Conservation (phyloP, 805 yeast genomes). For the Wickerhamomyces bisporus region DNA sequence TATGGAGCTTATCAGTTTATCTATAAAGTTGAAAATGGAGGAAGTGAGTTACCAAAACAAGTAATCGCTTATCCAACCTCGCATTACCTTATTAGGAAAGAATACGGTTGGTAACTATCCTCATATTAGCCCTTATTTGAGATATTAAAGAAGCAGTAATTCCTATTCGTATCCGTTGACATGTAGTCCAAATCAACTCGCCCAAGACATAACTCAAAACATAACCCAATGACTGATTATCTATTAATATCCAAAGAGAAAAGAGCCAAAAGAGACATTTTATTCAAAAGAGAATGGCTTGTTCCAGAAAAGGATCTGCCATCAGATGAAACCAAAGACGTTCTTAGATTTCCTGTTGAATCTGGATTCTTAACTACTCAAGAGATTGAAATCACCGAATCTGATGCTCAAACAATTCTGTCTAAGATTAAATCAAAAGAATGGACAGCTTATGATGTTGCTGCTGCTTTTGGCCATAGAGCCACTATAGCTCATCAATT, state of each 20-base stretch:
- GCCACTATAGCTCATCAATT: constrained; percentile 57
- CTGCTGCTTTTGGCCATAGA: constrained; percentile 52
- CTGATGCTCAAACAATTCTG: constrained; percentile 14
- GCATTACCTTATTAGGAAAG: no score
- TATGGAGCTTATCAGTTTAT: no score
- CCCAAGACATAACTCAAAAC: no score
- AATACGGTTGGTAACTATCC: no score
- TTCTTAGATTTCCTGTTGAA: constrained; percentile 30
- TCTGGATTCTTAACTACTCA: constrained; percentile 29
- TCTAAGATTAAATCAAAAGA: constrained; percentile 26
- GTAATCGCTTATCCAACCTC: no score
- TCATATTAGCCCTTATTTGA: no score
- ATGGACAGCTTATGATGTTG: constrained; percentile 40
- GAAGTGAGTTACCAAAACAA: no score
- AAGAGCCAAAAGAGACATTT: constrained; percentile 34
- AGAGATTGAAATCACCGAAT: constrained; percentile 31
- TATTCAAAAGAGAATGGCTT: constrained; percentile 43
- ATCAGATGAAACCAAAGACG: constrained; percentile 28
- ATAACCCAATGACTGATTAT: no score
- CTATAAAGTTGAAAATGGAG: no score
- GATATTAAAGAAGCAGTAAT: no score
- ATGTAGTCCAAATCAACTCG: no score
- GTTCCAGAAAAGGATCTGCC: constrained; percentile 14
- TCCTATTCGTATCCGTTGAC: no score
- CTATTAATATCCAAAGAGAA: constrained; percentile 38